Evolutionary conservation across 192 early-diverging fungal species (phyloP).

Genomic region (Coemansia umbellata): DNA sequence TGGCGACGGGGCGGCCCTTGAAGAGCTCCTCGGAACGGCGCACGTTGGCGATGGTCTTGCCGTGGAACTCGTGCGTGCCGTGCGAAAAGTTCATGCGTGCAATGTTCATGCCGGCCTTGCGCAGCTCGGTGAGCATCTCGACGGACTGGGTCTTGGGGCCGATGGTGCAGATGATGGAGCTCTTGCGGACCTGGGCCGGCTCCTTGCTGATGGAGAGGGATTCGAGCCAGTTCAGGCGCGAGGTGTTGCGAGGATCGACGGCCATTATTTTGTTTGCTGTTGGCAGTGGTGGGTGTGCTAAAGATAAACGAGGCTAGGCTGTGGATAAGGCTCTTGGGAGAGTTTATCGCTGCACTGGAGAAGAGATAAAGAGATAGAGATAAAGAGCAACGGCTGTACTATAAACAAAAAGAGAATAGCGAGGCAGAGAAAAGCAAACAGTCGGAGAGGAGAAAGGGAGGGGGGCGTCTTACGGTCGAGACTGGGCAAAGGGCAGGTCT

Average conservation of each 20-base stretch:
- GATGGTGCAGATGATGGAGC: slow-evolving; percentile 80
- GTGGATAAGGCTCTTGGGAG: background rate
- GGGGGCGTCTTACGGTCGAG: too few species aligned
- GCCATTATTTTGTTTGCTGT: slow-evolving; percentile 6
- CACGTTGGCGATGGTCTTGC: slow-evolving; percentile 68
- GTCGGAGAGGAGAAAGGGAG: background rate
- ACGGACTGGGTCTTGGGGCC: slow-evolving; percentile 74
- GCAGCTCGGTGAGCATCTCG: slow-evolving; percentile 65
- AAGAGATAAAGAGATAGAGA: slow-evolving; percentile 3
- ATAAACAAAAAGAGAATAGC: background rate
- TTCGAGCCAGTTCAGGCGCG: slow-evolving; percentile 70
- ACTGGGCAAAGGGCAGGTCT: background rate
- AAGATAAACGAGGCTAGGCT: background rate
- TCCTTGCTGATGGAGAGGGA: slow-evolving; percentile 59
- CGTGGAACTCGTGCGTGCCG: slow-evolving; percentile 68
- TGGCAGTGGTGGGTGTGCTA: background rate
- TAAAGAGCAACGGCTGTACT: slow-evolving; percentile 2
- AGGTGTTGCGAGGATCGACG: slow-evolving; percentile 54
- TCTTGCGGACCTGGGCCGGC: slow-evolving; percentile 62
- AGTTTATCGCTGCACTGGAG: background rate
- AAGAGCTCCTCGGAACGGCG: slow-evolving; percentile 50
- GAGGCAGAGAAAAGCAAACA: slow-evolving; percentile 1
- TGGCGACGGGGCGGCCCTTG: slow-evolving; percentile 55
- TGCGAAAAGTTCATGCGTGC: slow-evolving; percentile 78
- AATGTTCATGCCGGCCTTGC: slow-evolving; percentile 78